Evolutionary conservation across 1,139 yeast genomes (phyloP).

Genomic region (Lodderomyces parapsilosis): DNA sequence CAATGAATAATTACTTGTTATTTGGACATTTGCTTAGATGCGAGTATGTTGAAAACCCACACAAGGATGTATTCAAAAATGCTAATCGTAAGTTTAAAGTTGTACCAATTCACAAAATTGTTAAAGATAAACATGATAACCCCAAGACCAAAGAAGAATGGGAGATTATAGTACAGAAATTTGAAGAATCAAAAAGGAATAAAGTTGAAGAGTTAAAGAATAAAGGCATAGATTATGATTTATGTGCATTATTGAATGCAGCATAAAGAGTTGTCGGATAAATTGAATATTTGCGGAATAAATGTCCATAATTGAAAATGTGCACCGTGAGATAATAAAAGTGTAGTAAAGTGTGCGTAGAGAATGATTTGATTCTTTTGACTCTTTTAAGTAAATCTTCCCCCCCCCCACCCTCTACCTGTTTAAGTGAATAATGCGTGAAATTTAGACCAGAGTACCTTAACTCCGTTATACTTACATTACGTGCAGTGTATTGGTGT

Average conservation of each 20-base stretch:
- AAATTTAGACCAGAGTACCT: too few relatives aligned
- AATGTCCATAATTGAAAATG: neutral
- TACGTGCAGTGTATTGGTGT: neutral
- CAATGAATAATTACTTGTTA: slow-evolving; percentile 91
- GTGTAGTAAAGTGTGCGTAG: too few relatives aligned
- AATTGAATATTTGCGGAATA: neutral
- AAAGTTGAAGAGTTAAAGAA: slow-evolving; percentile 48
- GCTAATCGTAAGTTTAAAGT: slow-evolving; percentile 53
- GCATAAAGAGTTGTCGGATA: slow-evolving; percentile 1
- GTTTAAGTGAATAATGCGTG: too few relatives aligned
- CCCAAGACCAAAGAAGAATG: slow-evolving; percentile 60
- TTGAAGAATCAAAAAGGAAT: slow-evolving; percentile 43
- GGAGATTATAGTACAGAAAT: slow-evolving; percentile 46
- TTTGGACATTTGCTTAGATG: slow-evolving; percentile 82
- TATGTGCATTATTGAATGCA: slow-evolving; percentile 12
- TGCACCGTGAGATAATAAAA: slow-evolving; percentile 1
- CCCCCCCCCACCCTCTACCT: too few relatives aligned
- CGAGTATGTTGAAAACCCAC: slow-evolving; percentile 50
- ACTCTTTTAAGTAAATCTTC: neutral
- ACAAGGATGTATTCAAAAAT: slow-evolving; percentile 54
- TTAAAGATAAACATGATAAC: slow-evolving; percentile 54
- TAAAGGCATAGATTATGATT: slow-evolving; percentile 54
- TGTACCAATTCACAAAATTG: slow-evolving; percentile 62
- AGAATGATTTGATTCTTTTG: too few relatives aligned
- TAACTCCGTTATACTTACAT: neutral